These are phyloP conservation scores for Telfairia occidentalis DNA, from an alignment of 331 rosid species.

Conservation along the genomic window DNA sequence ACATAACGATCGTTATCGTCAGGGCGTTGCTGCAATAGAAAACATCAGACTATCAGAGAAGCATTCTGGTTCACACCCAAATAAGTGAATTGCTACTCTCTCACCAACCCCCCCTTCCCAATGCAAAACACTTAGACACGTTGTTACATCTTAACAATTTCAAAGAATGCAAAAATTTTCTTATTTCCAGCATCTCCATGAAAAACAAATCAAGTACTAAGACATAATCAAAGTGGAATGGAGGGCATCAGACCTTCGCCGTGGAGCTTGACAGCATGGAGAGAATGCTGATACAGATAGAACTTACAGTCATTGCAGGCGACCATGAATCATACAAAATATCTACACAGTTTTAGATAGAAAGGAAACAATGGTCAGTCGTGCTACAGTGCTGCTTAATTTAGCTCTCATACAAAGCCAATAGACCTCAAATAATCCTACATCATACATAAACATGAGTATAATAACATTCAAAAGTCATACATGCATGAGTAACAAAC, in stretches of 20 bases:
- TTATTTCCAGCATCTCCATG: not conserved
- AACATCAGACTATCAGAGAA: not conserved
- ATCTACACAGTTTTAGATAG: constrained; percentile 44
- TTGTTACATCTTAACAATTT: not conserved
- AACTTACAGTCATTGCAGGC: constrained; percentile 99
- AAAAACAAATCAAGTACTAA: not conserved
- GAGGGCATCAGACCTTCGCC: constrained; percentile 45
- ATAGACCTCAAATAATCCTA: not conserved
- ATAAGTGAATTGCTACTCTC: too few relatives aligned
- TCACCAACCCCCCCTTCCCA: not conserved
- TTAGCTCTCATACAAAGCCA: constrained; percentile 1
- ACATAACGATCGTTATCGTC: constrained; percentile 98
- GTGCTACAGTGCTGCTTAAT: not conserved
- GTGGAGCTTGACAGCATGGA: constrained; percentile 99
- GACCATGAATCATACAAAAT: constrained; percentile 99
- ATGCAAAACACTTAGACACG: not conserved
- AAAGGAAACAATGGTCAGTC: constrained; percentile 6
- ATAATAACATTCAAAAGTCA: not conserved
- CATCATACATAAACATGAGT: not conserved
- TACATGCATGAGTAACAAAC: not conserved
- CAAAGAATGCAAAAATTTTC: not conserved
- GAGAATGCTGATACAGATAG: constrained; percentile 98
- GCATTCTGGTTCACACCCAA: not conserved
- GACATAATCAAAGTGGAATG: not conserved
- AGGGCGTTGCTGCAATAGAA: constrained; percentile 87